Conservation (phyloP, 805 yeast genomes). For the Sungouiella blattae region DNA sequence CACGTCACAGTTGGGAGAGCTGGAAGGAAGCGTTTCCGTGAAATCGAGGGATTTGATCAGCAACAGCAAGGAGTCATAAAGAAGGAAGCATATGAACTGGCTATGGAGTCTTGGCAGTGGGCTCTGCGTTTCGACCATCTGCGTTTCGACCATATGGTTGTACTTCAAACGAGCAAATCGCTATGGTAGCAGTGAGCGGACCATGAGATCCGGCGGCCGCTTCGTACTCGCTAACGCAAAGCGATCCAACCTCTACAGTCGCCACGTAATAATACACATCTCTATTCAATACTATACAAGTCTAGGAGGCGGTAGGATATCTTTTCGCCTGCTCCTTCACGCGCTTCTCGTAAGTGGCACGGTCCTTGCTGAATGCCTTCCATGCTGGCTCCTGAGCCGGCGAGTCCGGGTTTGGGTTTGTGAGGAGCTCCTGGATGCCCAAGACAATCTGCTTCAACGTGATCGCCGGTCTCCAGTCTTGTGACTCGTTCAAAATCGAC, state of each 20-base stretch:
- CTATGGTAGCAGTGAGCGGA: too few relatives aligned
- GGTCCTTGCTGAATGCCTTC: constrained; percentile 75
- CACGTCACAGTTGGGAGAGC: constrained; percentile 62
- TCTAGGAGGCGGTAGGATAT: constrained; percentile 29
- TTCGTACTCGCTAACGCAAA: too few relatives aligned
- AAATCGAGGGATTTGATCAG: constrained; percentile 52
- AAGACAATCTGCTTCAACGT: constrained; percentile 83
- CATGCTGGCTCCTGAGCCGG: constrained; percentile 99
- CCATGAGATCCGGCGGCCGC: too few relatives aligned
- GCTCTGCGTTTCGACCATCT: too few relatives aligned
- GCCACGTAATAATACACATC: too few relatives aligned
- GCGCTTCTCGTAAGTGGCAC: constrained; percentile 64
- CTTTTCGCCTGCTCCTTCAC: constrained; percentile 73
- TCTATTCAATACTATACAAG: too few relatives aligned
- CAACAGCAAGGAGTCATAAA: constrained; percentile 20
- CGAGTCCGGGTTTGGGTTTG: constrained; percentile 87
- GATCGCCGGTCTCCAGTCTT: constrained; percentile 98
- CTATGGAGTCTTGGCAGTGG: too few relatives aligned
- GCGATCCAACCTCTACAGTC: too few relatives aligned
- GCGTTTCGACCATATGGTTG: too few relatives aligned
- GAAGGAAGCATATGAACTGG: too few relatives aligned
- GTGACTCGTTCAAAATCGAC: constrained; percentile 87
- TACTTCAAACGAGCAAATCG: too few relatives aligned
- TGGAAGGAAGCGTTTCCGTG: constrained; percentile 29
- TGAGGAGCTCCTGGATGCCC: constrained; percentile 89